Conservation (phyloP, 139 green algal species). For the Micractinium sp. region DNA sequence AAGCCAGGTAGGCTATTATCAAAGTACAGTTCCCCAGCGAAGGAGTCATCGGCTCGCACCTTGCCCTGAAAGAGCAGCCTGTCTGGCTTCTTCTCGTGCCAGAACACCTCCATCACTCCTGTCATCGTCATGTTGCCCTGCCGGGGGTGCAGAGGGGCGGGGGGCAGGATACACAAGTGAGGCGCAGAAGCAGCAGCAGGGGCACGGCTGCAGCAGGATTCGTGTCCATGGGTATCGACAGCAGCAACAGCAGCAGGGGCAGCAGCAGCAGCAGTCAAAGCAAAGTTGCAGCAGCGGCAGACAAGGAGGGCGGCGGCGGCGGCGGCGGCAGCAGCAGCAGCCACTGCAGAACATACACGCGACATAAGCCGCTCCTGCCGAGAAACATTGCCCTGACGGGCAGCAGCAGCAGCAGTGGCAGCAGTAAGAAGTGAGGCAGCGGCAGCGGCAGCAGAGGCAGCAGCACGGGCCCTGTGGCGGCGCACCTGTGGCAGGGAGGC, state of each 20-base stretch:
- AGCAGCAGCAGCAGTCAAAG: too few relatives aligned
- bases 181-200: too few relatives aligned
- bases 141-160: not conserved
- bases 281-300: too few relatives aligned
- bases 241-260: too few relatives aligned
- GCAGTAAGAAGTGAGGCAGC: not conserved
- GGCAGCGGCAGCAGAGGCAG: not conserved
- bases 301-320: not conserved
- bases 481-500: slow-evolving; percentile 31
- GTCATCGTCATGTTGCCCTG: slow-evolving; percentile 27
- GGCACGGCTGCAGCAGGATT: not conserved
- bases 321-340: not conserved
- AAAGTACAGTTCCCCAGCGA: too few relatives aligned
- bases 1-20: too few relatives aligned
- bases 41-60: not conserved
- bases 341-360: too few relatives aligned
- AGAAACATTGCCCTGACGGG: too few relatives aligned
- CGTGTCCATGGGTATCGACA: too few relatives aligned
- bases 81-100: slow-evolving; percentile 36
- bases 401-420: not conserved
- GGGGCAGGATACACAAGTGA: too few relatives aligned
- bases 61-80: slow-evolving; percentile 56
- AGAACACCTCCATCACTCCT: slow-evolving; percentile 51
- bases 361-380: too few relatives aligned
- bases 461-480: not conserved